Conservation (phyloP, 1,284 basidiomycete species). For the Fomitopsis palustris region DNA sequence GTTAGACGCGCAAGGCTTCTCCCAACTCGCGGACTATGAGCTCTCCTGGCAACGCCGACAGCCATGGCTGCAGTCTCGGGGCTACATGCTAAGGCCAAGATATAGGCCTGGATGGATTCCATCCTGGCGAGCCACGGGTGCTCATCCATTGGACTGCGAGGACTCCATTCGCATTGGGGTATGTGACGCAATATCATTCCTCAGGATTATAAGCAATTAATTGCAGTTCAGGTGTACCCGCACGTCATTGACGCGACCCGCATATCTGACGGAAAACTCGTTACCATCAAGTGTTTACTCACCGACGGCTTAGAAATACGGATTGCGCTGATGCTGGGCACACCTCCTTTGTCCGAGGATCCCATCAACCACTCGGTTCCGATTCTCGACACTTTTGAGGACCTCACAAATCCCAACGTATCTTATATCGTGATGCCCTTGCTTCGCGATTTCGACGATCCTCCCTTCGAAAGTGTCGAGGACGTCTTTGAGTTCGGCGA, state of each 20-base stretch:
- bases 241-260: slow-evolving; percentile 27
- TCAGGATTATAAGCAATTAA: neutral
- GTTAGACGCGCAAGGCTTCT: too few species aligned
- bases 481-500: slow-evolving; percentile 27
- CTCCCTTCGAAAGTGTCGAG: slow-evolving; percentile 20
- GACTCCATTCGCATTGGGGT: slow-evolving; percentile 6
- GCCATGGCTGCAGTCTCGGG: too few species aligned
- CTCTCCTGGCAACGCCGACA: too few species aligned
- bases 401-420: slow-evolving; percentile 11
- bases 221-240: neutral
- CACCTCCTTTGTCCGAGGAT: slow-evolving; percentile 12
- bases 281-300: slow-evolving; percentile 23
- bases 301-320: slow-evolving; percentile 16
- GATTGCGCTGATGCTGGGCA: slow-evolving; percentile 18
- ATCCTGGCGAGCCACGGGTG: slow-evolving; percentile 10
- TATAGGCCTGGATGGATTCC: slow-evolving; percentile 9
- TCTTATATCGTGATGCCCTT: slow-evolving; percentile 26
- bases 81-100: too few species aligned
- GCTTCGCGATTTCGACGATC: slow-evolving; percentile 18
- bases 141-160: slow-evolving; percentile 5
- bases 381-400: slow-evolving; percentile 21
- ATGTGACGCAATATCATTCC: neutral
- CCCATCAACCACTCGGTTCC: slow-evolving; percentile 28
- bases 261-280: slow-evolving; percentile 20
- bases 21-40: too few species aligned